phyloP scores from a whole-genome alignment of 140 eudicot genomes.

The Bidens hawaiensis region DNA sequence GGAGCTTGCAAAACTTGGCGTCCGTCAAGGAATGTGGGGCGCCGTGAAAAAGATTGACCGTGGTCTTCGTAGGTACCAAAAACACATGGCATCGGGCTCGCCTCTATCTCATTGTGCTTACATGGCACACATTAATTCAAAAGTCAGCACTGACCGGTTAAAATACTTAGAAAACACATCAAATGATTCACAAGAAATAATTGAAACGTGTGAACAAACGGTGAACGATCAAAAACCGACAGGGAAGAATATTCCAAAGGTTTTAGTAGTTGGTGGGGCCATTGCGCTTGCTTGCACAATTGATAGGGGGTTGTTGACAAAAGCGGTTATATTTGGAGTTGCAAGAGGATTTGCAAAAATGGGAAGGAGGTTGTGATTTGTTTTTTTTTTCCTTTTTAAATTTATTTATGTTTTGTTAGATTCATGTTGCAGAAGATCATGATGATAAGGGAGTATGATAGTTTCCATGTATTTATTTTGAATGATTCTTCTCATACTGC shows the following conservation, averaged over 20 bases:
- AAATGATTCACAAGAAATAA: constrained; percentile 26
- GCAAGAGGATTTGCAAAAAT: constrained; percentile 79
- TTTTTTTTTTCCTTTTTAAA: too few relatives aligned
- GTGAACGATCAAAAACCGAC: constrained; percentile 46
- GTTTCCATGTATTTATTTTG: constrained; percentile 23
- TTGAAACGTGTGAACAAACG: constrained; percentile 23
- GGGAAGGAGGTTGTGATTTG: constrained; percentile 58
- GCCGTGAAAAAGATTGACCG: constrained; percentile 87
- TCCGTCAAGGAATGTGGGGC: constrained; percentile 98
- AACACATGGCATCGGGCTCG: constrained; percentile 40
- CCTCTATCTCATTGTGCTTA: constrained; percentile 55
- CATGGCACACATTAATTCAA: constrained; percentile 78
- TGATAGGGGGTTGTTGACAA: constrained; percentile 80
- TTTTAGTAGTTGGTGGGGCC: constrained; percentile 80
- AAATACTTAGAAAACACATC: constrained; percentile 31
- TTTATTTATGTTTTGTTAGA: constrained; percentile 20
- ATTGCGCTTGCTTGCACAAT: constrained; percentile 81
- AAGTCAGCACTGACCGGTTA: constrained; percentile 39
- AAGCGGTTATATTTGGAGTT: constrained; percentile 88
- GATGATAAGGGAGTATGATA: constrained; percentile 23
- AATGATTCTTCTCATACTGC: constrained; percentile 34
- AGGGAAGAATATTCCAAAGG: constrained; percentile 53
- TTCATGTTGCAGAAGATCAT: constrained; percentile 31
- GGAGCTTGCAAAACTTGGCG: constrained; percentile 94
- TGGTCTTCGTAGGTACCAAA: constrained; percentile 83